phyloP scores from a whole-genome alignment of 106 monocot species.

The Agapanthus africanus region DNA sequence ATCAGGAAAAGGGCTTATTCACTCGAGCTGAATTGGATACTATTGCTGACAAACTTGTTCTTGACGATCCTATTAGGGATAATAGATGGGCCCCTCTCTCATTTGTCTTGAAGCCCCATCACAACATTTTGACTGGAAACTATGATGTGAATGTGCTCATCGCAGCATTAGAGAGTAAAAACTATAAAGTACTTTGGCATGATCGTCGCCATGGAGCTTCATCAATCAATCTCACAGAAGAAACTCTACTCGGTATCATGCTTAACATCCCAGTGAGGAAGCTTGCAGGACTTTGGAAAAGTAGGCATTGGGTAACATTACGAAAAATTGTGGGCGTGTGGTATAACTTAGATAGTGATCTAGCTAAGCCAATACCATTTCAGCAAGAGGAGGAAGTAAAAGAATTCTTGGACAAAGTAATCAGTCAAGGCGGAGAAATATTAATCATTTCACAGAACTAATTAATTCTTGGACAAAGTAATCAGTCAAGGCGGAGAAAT shows the following conservation, averaged over 20 bases:
- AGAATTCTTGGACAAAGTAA: constrained; percentile 36
- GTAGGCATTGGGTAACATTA: constrained; percentile 81
- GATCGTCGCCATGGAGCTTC: constrained; percentile 64
- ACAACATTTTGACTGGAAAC: constrained; percentile 75
- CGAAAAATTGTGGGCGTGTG: constrained; percentile 49
- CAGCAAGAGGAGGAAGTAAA: constrained; percentile 24
- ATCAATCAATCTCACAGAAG: constrained; percentile 40
- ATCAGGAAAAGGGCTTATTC: constrained; percentile 67
- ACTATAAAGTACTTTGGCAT: constrained; percentile 71
- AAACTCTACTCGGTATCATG: constrained; percentile 59
- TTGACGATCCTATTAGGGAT: constrained; percentile 37
- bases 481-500: constrained; percentile 58
- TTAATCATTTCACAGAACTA: constrained; percentile 38
- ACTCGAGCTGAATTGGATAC: constrained; percentile 59
- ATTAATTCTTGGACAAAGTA: constrained; percentile 34
- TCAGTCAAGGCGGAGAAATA: constrained; percentile 55
- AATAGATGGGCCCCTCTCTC: constrained; percentile 68
- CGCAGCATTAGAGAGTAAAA: constrained; percentile 53
- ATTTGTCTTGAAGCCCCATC: constrained; percentile 68
- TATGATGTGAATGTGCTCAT: constrained; percentile 96
- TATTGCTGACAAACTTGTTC: constrained; percentile 59
- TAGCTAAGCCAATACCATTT: constrained; percentile 42
- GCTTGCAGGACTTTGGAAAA: constrained; percentile 64
- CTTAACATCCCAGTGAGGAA: constrained; percentile 54
- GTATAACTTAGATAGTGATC: constrained; percentile 94